These are phyloP conservation scores for Coemansia sp. DNA, from an alignment of 192 early-diverging fungal species.

Conservation along the genomic window DNA sequence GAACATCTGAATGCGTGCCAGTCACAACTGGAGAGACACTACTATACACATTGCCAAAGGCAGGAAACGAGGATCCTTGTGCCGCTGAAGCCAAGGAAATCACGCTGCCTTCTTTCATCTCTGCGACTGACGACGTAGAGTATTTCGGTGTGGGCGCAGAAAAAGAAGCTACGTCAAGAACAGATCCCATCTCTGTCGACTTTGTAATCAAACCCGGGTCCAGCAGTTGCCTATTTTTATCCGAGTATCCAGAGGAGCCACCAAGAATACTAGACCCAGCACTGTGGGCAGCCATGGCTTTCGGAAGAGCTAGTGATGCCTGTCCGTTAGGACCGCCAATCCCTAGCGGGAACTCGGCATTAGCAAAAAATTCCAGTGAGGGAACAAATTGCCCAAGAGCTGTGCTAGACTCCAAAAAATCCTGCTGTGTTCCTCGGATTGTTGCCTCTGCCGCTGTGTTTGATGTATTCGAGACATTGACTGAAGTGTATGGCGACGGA, in stretches of 20 bases:
- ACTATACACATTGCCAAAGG: background rate
- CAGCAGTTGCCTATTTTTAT: background rate
- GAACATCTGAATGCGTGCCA: background rate
- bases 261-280: background rate
- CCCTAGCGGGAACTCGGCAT: constrained; percentile 48
- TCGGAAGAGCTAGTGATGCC: constrained; percentile 30
- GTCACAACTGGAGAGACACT: background rate
- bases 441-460: background rate
- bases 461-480: constrained; percentile 15
- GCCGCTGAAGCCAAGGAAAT: background rate
- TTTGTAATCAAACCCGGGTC: background rate
- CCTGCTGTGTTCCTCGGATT: background rate
- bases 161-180: background rate
- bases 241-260: background rate
- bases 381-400: constrained; percentile 48
- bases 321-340: constrained; percentile 50
- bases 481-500: constrained; percentile 41
- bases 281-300: constrained; percentile 8
- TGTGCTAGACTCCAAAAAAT: background rate
- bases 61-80: background rate
- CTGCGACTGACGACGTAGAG: background rate
- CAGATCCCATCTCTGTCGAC: background rate
- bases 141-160: background rate
- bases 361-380: constrained; percentile 53
- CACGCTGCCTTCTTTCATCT: background rate